phyloP scores from a whole-genome alignment of 2,329 filamentous ascomycete genomes.

The Hymenotorrendiella dingleyae region DNA sequence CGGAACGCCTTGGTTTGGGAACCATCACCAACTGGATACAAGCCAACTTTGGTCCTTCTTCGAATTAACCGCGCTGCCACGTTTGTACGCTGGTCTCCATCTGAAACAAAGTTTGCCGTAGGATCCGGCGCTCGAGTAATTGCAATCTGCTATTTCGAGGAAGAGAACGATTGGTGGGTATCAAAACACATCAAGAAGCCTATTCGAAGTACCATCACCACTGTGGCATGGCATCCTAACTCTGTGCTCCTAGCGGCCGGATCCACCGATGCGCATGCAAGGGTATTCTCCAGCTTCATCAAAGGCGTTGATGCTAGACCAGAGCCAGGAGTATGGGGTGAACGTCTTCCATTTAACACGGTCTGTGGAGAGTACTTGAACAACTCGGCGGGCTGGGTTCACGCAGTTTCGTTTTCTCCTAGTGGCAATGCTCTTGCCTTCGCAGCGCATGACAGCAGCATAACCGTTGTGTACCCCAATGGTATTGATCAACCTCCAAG shows the following conservation, averaged over 20 bases:
- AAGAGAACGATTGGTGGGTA: conserved; percentile 99
- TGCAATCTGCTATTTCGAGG: conserved; percentile 96
- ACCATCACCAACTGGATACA: conserved; percentile 85
- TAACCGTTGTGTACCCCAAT: conserved; percentile 92
- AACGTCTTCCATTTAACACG: conserved; percentile 94
- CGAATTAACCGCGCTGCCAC: conserved; percentile 96
- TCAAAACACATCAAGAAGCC: conserved; percentile 99
- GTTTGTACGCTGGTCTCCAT: conserved; percentile 94
- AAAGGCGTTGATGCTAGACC: conserved; percentile 88
- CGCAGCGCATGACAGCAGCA: conserved; percentile 88
- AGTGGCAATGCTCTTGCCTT: conserved; percentile 91
- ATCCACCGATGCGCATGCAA: conserved; percentile 93
- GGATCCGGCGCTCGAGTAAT: conserved; percentile 94
- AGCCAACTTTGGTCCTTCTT: conserved; percentile 92
- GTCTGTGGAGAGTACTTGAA: conserved; percentile 96
- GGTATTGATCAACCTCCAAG: conserved; percentile 84
- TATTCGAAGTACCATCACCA: conserved; percentile 93
- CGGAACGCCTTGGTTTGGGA: conserved; percentile 99
- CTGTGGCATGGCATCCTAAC: conserved; percentile 95
- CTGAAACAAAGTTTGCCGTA: conserved; percentile 95
- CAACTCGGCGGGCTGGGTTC: conserved; percentile 94
- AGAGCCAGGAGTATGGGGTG: conserved; percentile 85
- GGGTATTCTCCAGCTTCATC: conserved; percentile 93
- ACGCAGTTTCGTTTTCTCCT: conserved; percentile 88
- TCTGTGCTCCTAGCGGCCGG: conserved; percentile 90